Evolutionary conservation across 163 green algal genomes (phyloP).

Genomic region (Botryococcus braunii): DNA sequence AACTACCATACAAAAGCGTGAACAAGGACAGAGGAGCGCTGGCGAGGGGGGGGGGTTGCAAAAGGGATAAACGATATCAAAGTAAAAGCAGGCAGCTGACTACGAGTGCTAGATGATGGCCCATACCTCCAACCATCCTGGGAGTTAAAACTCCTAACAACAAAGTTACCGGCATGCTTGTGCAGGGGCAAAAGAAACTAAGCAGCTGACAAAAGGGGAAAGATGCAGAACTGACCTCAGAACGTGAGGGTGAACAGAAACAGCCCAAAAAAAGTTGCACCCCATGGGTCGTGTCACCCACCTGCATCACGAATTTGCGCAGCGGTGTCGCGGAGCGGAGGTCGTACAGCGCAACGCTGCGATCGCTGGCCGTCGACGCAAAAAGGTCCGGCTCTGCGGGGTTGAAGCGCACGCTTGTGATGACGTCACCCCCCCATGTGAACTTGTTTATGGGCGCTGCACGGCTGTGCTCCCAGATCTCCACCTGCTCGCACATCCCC

Average conservation of each 20-base stretch:
- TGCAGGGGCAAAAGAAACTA: background rate
- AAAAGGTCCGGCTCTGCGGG: slow-evolving; percentile 87
- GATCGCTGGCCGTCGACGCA: slow-evolving; percentile 80
- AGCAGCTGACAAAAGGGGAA: background rate
- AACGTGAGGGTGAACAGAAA: no score
- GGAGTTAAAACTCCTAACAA: no score
- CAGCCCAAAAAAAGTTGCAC: no score
- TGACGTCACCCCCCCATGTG: slow-evolving; percentile 82
- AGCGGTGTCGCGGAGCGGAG: slow-evolving; percentile 70
- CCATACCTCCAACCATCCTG: no score
- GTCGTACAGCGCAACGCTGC: slow-evolving; percentile 92
- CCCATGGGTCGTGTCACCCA: background rate
- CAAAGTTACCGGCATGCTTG: no score
- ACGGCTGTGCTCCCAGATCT: slow-evolving; percentile 88
- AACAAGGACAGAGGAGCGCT: no score
- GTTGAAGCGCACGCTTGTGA: slow-evolving; percentile 89
- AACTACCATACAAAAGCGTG: no score
- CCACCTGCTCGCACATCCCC: slow-evolving; percentile 44
- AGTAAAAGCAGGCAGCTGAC: no score
- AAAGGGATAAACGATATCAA: no score
- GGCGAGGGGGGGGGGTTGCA: no score
- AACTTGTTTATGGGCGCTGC: slow-evolving; percentile 81
- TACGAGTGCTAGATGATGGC: no score
- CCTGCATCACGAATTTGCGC: slow-evolving; percentile 87
- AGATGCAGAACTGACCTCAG: no score